Conservation (phyloP, 805 yeast species). For the Suhomyces sp. region DNA sequence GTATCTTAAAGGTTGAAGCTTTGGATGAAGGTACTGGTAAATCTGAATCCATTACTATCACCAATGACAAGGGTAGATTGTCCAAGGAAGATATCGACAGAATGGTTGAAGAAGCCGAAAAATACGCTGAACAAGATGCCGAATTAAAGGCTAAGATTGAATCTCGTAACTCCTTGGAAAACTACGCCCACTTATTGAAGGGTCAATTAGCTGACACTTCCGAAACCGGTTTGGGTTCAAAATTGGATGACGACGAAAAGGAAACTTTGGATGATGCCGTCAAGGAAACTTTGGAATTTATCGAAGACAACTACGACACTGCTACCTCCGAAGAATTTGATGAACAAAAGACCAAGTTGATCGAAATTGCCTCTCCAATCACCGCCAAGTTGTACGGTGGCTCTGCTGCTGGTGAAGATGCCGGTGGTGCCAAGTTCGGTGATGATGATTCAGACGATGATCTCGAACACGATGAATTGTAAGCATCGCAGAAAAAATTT, state of each 20-base stretch:
- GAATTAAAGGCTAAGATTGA: conserved; percentile 43
- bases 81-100: conserved; percentile 94
- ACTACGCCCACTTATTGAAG: conserved; percentile 47
- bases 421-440: conserved; percentile 37
- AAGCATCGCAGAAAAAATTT: conserved; percentile 6
- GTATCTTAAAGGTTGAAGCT: conserved; percentile 98
- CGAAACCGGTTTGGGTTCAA: conserved; percentile 58
- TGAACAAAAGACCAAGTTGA: conserved; percentile 82
- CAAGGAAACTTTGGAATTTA: conserved; percentile 81
- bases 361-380: conserved; percentile 85
- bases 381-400: conserved; percentile 71
- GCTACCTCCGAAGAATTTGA: conserved; percentile 92
- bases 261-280: conserved; percentile 84
- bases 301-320: conserved; percentile 79
- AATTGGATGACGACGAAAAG: conserved; percentile 86
- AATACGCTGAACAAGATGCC: conserved; percentile 54
- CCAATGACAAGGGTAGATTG: conserved; percentile 98
- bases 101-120: conserved; percentile 98
- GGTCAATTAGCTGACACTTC: conserved; percentile 39
- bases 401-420: conserved; percentile 47
- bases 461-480: conserved; percentile 45
- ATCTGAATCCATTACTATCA: conserved; percentile 96
- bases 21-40: conserved; percentile 98
- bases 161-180: conserved; percentile 44
- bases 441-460: conserved; percentile 45